Evolutionary conservation across 257 asterid genomes (phyloP).

Genomic region (Leptodermis oblonga): DNA sequence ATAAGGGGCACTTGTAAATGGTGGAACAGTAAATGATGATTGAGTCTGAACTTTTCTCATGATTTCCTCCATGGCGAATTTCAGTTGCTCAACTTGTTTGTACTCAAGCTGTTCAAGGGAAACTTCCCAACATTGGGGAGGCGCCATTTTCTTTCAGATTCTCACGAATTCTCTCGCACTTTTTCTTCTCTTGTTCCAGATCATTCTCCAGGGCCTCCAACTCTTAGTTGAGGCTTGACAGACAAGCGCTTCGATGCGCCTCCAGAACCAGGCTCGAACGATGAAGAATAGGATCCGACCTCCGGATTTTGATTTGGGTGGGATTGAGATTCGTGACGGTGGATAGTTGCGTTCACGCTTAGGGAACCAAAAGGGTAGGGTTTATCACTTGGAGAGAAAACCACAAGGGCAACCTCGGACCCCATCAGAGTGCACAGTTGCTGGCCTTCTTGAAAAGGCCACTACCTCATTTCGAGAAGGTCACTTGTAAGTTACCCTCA

Average conservation of each 20-base stretch:
- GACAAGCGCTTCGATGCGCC: too few species aligned
- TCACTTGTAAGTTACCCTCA: too few species aligned
- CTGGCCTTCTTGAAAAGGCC: constrained; percentile 15
- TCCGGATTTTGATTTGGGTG: too few species aligned
- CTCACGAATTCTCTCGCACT: constrained; percentile 31
- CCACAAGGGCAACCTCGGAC: too few species aligned
- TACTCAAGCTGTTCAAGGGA: constrained; percentile 14
- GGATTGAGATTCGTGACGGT: neutral
- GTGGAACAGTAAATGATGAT: too few species aligned
- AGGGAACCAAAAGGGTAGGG: constrained; percentile 10
- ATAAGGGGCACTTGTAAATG: too few species aligned
- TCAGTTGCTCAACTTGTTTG: constrained; percentile 13
- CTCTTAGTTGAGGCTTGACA: constrained; percentile 39
- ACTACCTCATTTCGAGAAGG: constrained; percentile 6
- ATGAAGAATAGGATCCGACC: too few species aligned
- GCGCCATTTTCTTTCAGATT: too few species aligned
- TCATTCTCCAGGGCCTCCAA: constrained; percentile 31
- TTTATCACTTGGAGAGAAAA: too few species aligned
- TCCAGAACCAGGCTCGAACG: constrained; percentile 32
- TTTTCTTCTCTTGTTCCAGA: constrained; percentile 26
- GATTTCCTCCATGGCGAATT: constrained; percentile 9
- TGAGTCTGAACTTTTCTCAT: neutral
- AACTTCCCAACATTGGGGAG: constrained; percentile 30
- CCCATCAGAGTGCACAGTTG: neutral
- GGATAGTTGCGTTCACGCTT: neutral